Base-by-base conservation (phyloP, 768 basidiomycete species). In the Rhizopogon sp. region DNA sequence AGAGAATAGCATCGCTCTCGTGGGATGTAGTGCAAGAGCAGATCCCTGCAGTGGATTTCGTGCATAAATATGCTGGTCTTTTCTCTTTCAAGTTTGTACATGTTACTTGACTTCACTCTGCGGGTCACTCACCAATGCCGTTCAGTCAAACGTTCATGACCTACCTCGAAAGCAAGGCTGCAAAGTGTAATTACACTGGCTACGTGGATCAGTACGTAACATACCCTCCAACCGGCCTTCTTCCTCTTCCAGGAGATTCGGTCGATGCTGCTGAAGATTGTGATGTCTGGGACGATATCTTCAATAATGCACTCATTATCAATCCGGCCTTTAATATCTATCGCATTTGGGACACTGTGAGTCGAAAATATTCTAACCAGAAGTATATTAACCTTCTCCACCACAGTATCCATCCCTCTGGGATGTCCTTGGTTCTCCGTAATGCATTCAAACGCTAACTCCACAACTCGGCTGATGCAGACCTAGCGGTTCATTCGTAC, bases 341-440 rank as follows among this genome's bases (percentile, higher is more conserved):
- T 64, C 79, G 85, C 20, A 87, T 90, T 53, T 87, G 88, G 68
- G 87, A 89, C 62, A 87, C 81, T 17, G 77, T 70, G 50, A 56
- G 78, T 62, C 5, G 31, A 35, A 13, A 35, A 20, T 5, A 16
- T 25, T 8, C 3, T 39, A 1, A 35, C 31, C 3, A 25, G 25
- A 10, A 16, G 29, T 41, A 11, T 20, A 25, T 50, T 61, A n/a
- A 62, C 31, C 4, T 10, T 43, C 6, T 33, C 10, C 14, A 29
- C 5, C 17, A 10, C 43, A 75, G 59, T 88, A 73, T 68, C 88
- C 87, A 0, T 75, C 86, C 41, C 71, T 85, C 11, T 90, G 86
- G 88, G 88, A 90, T 57, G 87, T 89, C 5, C 83, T 90, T 31
- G 88, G 87, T n/a, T 89, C 86, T 77, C 87, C 88, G 82, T 87